Base-by-base conservation (phyloP, 1,284 basidiomycete species). In the Phellinidium pouzarii region DNA sequence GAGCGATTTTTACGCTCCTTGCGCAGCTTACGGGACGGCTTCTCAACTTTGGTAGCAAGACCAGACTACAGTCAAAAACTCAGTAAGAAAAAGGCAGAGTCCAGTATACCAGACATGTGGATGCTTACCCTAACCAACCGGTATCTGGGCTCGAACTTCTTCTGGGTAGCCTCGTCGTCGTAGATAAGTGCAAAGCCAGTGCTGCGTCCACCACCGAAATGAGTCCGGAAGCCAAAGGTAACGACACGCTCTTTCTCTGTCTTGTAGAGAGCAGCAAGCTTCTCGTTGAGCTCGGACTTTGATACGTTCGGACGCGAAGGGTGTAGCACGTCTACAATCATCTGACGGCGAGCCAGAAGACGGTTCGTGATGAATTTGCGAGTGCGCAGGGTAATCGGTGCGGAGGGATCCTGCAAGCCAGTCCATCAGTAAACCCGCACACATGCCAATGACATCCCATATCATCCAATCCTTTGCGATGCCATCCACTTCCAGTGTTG, bases 351-450 rank as follows among this genome's bases (percentile, higher is more conserved):
- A 67, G 92, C 87, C 57, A 99, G 80, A 62, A 99, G 88, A 62
- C 94, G 92, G 86, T 99, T 99, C 66, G 94, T 97, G 73, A 98
- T 91, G 82, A 99, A 99, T 80, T 99, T 98, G 74, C 95, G 90
- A 56, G 96, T 98, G 66, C 96, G 91, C 70, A 99, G 80, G 62
- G 96, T 99, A 65, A 99, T 83, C 63, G 95, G 90, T 72, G 94
- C 87, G 75, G 82, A 77, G 71, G 76, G 79, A 75, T 94, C 94
- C 55, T 57, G 27, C 37, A 44, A 26, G 40, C 25, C 11, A 53
- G 17, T 26, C 19, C 14, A 44, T 36, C 38, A 48, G n/a, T 23
- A 70, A 63, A 61, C 64, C 17, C 8, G 26, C 3, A 5, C 25
- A 26, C 14, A 52, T 36, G 26, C 22, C 31, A 17, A 19, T 36